phyloP scores from a whole-genome alignment of 1,284 basidiomycete species.

The Tremellales sp. region DNA sequence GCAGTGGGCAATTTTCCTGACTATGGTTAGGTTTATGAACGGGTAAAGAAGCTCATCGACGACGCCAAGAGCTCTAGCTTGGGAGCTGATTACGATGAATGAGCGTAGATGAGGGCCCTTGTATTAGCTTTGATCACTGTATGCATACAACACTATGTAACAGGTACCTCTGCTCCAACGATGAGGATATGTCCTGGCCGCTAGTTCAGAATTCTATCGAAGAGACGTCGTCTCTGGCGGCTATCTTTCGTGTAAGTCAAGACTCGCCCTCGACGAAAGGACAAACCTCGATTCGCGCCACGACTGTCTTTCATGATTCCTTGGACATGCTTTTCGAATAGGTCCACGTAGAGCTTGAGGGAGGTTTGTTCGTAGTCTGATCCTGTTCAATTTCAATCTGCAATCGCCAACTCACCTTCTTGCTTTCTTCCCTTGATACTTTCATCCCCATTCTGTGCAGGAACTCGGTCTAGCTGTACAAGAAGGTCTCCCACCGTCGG shows the following conservation, averaged over 20 bases:
- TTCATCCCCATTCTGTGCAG: slow-evolving; percentile 50
- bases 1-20: no score
- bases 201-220: no score
- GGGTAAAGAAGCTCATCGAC: slow-evolving; percentile 71
- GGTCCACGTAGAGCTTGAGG: slow-evolving; percentile 82
- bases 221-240: no score
- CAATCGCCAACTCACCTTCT: slow-evolving; percentile 19
- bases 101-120: no score
- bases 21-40: slow-evolving; percentile 88
- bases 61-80: slow-evolving; percentile 57
- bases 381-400: not conserved
- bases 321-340: slow-evolving; percentile 71
- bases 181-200: no score
- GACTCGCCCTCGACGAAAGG: no score
- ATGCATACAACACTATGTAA: slow-evolving; percentile 11
- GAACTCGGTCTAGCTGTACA: slow-evolving; percentile 61
- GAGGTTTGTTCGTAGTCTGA: slow-evolving; percentile 54
- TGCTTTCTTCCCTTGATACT: slow-evolving; percentile 17
- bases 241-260: no score
- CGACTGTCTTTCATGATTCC: slow-evolving; percentile 50
- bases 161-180: no score
- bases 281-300: slow-evolving; percentile 25
- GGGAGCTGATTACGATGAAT: slow-evolving; percentile 31
- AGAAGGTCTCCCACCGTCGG: slow-evolving; percentile 84
- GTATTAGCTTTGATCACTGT: no score